Percentiles rank a stretch among this genome's conserved stretches.
Evolutionary conservation across 176 grass and related monocot genomes (phyloP).

Genomic region (Oryza australiensis): DNA sequence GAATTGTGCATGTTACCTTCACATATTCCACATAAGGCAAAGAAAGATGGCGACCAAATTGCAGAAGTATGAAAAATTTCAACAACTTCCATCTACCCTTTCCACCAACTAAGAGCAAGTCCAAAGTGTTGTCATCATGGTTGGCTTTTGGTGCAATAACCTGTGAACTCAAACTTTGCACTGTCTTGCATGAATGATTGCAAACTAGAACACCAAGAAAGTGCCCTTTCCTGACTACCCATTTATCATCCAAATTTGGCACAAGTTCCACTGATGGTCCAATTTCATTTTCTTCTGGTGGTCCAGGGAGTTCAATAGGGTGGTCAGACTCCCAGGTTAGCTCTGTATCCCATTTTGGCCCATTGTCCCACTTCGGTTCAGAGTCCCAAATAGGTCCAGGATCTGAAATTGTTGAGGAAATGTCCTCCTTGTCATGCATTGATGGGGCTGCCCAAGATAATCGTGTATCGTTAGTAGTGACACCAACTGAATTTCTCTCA

Average conservation of each 20-base stretch:
- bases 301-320: conserved; percentile 62
- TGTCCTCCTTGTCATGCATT: conserved; percentile 91
- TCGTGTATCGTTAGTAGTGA: conserved; percentile 53
- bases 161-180: conserved; percentile 96
- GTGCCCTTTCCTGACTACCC: conserved; percentile 87
- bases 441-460: conserved; percentile 74
- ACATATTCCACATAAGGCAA: conserved; percentile 93
- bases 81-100: conserved; percentile 84
- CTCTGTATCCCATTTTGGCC: conserved; percentile 76
- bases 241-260: conserved; percentile 94
- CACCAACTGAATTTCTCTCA: conserved; percentile 62
- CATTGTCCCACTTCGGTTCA: conserved; percentile 82
- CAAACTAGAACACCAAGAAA: conserved; percentile 95
- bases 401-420: conserved; percentile 92
- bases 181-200: conserved; percentile 92
- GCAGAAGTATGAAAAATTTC: conserved; percentile 88
- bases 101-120: conserved; percentile 87
- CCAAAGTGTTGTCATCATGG: conserved; percentile 90
- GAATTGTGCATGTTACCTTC: conserved; percentile 58
- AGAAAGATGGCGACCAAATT: conserved; percentile 90
- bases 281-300: conserved; percentile 50
- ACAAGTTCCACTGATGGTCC: conserved; percentile 62
- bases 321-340: conserved; percentile 66
- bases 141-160: conserved; percentile 83
- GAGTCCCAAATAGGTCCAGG: conserved; percentile 89